These are phyloP conservation scores for Populus davidiana DNA, from an alignment of 345 rosid species.

Conservation along the genomic window DNA sequence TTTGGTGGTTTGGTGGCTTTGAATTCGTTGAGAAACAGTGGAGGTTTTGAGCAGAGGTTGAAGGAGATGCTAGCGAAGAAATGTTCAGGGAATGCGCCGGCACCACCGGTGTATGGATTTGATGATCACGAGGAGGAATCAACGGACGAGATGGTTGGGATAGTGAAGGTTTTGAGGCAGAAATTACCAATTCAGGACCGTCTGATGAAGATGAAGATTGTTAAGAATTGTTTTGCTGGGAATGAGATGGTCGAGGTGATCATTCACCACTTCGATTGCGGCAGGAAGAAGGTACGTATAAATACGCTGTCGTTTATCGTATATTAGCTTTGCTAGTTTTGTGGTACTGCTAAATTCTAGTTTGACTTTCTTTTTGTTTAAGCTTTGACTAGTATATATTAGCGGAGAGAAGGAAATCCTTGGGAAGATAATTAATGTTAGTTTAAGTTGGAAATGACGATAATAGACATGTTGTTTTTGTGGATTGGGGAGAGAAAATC, in stretches of 20 bases:
- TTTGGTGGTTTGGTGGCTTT: slow-evolving; percentile 78
- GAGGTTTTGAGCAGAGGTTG: slow-evolving; percentile 51
- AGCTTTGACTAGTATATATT: neutral
- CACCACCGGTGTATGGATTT: slow-evolving; percentile 55
- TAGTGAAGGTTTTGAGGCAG: slow-evolving; percentile 58
- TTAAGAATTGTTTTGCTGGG: slow-evolving; percentile 83
- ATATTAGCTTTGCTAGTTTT: neutral
- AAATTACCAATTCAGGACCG: slow-evolving; percentile 78
- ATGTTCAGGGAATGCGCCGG: slow-evolving; percentile 61
- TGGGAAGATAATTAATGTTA: neutral
- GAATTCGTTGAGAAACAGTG: slow-evolving; percentile 75
- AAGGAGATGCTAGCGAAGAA: slow-evolving; percentile 47
- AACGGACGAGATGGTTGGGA: slow-evolving; percentile 47
- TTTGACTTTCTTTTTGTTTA: neutral
- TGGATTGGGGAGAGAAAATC: neutral
- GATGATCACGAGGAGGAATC: slow-evolving; percentile 43
- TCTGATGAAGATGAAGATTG: slow-evolving; percentile 80
- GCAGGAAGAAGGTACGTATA: slow-evolving; percentile 63
- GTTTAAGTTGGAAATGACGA: neutral
- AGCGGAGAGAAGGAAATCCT: neutral
- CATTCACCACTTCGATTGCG: slow-evolving; percentile 60
- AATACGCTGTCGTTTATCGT: neutral
- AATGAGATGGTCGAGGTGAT: slow-evolving; percentile 68
- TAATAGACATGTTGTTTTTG: neutral
- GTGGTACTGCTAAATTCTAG: neutral